phyloP scores from a whole-genome alignment of 2,329 filamentous ascomycete genomes.

The Ceratocystis eucalypticola region DNA sequence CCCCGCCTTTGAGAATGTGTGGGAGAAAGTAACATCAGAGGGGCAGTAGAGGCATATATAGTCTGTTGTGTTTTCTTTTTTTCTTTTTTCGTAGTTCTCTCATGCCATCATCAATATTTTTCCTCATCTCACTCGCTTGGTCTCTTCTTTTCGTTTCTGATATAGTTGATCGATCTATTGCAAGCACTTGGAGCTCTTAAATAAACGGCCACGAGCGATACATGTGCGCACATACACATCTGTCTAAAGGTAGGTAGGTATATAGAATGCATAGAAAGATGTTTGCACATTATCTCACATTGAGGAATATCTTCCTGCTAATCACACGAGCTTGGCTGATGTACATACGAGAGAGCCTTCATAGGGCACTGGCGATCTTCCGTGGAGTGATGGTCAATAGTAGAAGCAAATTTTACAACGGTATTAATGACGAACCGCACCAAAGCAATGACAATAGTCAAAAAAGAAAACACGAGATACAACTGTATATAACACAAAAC shows the following conservation, averaged over 20 bases:
- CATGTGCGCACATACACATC: too few species aligned
- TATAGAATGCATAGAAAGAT: too few species aligned
- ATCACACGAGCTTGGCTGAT: not conserved
- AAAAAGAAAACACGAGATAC: not conserved
- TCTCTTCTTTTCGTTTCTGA: not conserved
- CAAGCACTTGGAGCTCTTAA: too few species aligned
- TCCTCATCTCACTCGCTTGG: not conserved
- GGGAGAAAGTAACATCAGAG: slow-evolving; percentile 44
- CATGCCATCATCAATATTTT: slow-evolving; percentile 9
- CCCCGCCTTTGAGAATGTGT: slow-evolving; percentile 49
- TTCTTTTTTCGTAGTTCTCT: slow-evolving; percentile 19
- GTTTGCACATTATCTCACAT: not conserved
- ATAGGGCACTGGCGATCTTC: not conserved
- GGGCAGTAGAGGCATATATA: slow-evolving; percentile 12
- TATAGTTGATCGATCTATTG: too few species aligned
- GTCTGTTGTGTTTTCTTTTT: slow-evolving; percentile 11
- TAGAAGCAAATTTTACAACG: not conserved
- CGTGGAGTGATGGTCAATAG: not conserved
- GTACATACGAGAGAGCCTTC: not conserved
- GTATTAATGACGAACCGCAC: not conserved
- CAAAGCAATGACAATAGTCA: not conserved
- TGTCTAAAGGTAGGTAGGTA: too few species aligned
- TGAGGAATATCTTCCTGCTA: not conserved
- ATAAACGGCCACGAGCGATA: too few species aligned
- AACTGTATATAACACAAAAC: slow-evolving; percentile 12